Evolutionary conservation across 2,329 filamentous ascomycete species (phyloP).

Genomic region (Neonectria magnoliae): DNA sequence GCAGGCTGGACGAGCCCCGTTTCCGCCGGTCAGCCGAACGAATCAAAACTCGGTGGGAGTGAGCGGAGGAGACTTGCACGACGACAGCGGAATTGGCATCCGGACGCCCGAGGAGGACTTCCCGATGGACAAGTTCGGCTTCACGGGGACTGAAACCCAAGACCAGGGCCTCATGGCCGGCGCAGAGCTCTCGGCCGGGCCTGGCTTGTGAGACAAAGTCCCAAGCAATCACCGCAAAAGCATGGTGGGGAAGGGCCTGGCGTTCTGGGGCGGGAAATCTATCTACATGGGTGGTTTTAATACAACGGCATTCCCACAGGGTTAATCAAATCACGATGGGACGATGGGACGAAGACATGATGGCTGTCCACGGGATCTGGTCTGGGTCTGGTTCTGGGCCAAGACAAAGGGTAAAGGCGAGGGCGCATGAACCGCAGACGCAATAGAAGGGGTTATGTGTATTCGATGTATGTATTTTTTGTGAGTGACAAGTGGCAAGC

Average conservation of each 20-base stretch:
- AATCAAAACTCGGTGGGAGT: constrained; percentile 52
- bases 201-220: constrained; percentile 29
- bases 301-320: constrained; percentile 37
- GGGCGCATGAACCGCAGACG: not conserved
- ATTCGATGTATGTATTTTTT: constrained; percentile 31
- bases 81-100: constrained; percentile 81
- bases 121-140: constrained; percentile 67
- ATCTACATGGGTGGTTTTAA: constrained; percentile 40
- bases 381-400: constrained; percentile 17
- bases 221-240: constrained; percentile 1
- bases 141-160: constrained; percentile 50
- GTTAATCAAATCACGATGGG: constrained; percentile 44
- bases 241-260: constrained; percentile 25
- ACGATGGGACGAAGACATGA: constrained; percentile 49
- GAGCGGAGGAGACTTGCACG: constrained; percentile 62
- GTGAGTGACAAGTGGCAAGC: constrained; percentile 4
- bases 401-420: constrained; percentile 10
- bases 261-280: constrained; percentile 38
- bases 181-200: constrained; percentile 42
- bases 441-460: constrained; percentile 13
- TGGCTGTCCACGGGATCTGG: constrained; percentile 29
- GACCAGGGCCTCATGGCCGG: constrained; percentile 47
- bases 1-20: constrained; percentile 61
- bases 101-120: constrained; percentile 74
- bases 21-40: constrained; percentile 56